Percentiles rank a stretch among this genome's conserved stretches.
These are phyloP conservation scores for Agrostemma githago DNA, from an alignment of 148 eudicot genomes.

Conservation along the genomic window DNA sequence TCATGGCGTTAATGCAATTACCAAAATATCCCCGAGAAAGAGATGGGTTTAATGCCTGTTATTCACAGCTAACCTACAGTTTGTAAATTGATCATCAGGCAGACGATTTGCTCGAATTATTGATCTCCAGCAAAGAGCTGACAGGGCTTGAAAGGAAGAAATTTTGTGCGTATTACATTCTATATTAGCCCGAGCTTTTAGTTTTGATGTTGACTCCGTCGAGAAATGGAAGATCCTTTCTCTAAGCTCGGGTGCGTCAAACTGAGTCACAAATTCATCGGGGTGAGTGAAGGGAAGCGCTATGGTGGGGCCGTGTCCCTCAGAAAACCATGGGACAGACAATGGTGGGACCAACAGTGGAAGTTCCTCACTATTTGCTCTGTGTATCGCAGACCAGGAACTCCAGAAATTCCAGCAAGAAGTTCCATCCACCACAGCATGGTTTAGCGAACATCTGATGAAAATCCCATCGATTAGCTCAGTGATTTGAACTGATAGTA, in stretches of 20 bases:
- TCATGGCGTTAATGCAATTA: slow-evolving; percentile 41
- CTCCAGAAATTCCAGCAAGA: slow-evolving; percentile 65
- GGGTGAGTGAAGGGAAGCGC: slow-evolving; percentile 30
- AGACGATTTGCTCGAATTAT: slow-evolving; percentile 50
- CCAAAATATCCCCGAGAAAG: slow-evolving; percentile 60
- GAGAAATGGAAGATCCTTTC: slow-evolving; percentile 67
- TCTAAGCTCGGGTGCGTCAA: slow-evolving; percentile 32
- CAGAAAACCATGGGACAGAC: slow-evolving; percentile 26
- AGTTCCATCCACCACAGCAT: slow-evolving; percentile 47
- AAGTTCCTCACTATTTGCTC: slow-evolving; percentile 2
- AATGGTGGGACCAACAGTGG: slow-evolving; percentile 21
- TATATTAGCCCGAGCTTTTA: slow-evolving; percentile 51
- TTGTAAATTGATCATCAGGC: slow-evolving; percentile 33
- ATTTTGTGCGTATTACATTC: slow-evolving; percentile 28
- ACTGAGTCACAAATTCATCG: slow-evolving; percentile 22
- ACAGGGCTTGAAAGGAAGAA: slow-evolving; percentile 61
- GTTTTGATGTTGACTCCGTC: slow-evolving; percentile 39
- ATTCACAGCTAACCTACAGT: slow-evolving; percentile 54
- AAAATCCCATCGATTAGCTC: slow-evolving; percentile 35
- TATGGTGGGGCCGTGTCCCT: slow-evolving; percentile 26
- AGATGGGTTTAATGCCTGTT: slow-evolving; percentile 54
- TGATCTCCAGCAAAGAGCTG: slow-evolving; percentile 67
- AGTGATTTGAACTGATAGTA: slow-evolving; percentile 51
- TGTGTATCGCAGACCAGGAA: slow-evolving; percentile 39
- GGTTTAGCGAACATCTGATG: slow-evolving; percentile 51